Percentiles rank a stretch among this genome's conserved stretches.
These are phyloP conservation scores for Candida tibetensis DNA, from an alignment of 805 yeast genomes.

Conservation along the genomic window DNA sequence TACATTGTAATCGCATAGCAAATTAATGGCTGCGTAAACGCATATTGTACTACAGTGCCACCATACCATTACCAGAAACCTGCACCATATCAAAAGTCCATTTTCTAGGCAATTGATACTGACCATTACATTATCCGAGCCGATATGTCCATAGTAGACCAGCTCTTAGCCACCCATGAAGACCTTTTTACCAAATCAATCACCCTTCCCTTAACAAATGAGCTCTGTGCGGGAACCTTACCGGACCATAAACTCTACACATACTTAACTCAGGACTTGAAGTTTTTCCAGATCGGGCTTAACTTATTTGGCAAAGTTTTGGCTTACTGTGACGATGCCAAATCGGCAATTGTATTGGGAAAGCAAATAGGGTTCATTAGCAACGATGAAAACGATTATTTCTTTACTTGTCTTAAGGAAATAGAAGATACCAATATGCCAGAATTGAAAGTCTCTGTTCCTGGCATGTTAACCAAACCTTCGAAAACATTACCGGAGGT, in stretches of 20 bases:
- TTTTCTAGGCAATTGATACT: too few relatives aligned
- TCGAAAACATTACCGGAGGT: constrained; percentile 32
- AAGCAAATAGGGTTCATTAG: constrained; percentile 52
- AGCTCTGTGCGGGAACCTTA: constrained; percentile 46
- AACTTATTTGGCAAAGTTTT: constrained; percentile 44
- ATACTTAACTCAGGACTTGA: constrained; percentile 49
- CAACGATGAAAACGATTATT: constrained; percentile 49
- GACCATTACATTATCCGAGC: too few relatives aligned
- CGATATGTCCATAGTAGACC: constrained; percentile 19
- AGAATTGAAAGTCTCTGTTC: constrained; percentile 18
- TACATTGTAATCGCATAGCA: too few relatives aligned
- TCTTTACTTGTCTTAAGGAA: constrained; percentile 25
- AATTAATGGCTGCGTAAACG: too few relatives aligned
- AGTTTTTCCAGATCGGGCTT: constrained; percentile 43
- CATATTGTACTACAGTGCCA: too few relatives aligned
- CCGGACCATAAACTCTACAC: constrained; percentile 40
- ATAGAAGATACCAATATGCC: constrained; percentile 16
- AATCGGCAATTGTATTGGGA: constrained; percentile 39
- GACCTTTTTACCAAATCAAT: constrained; percentile 28
- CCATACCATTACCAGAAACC: too few relatives aligned
- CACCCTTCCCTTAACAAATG: constrained; percentile 41
- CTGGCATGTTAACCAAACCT: constrained; percentile 15
- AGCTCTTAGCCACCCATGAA: constrained; percentile 20
- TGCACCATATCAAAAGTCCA: constrained; percentile 1
- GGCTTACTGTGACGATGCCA: constrained; percentile 39